Evolutionary conservation across 2,329 filamentous ascomycete genomes (phyloP).

Genomic region (Gaeumannomyces sp.): DNA sequence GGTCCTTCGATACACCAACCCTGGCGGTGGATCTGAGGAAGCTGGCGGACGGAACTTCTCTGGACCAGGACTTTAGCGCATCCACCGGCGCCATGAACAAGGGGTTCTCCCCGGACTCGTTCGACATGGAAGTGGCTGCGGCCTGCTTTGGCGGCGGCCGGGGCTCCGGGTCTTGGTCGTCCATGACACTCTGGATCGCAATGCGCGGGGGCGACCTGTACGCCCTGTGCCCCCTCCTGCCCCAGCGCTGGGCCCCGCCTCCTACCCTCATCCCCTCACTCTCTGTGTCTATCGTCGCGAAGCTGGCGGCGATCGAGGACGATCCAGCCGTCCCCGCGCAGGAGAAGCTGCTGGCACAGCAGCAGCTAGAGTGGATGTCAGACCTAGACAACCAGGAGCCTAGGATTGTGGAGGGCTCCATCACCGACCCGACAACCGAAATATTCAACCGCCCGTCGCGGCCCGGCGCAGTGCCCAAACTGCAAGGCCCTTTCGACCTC

Average conservation of each 20-base stretch:
- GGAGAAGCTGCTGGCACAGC: constrained; percentile 52
- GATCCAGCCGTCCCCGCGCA: constrained; percentile 46
- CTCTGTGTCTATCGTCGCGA: constrained; percentile 74
- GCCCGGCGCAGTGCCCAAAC: constrained; percentile 51
- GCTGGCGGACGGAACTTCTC: constrained; percentile 73
- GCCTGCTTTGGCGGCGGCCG: constrained; percentile 64
- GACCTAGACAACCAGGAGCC: constrained; percentile 60
- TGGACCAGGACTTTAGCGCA: constrained; percentile 77
- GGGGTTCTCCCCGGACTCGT: constrained; percentile 79
- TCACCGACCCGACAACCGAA: constrained; percentile 44
- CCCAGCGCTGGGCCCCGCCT: constrained; percentile 76
- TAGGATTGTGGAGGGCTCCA: constrained; percentile 41
- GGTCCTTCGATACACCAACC: constrained; percentile 78
- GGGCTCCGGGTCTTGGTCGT: constrained; percentile 76
- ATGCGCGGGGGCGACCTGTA: constrained; percentile 93
- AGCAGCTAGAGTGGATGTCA: constrained; percentile 63
- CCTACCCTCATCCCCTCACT: constrained; percentile 74
- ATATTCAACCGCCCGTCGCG: constrained; percentile 51
- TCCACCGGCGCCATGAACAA: constrained; percentile 68
- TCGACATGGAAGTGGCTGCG: constrained; percentile 91
- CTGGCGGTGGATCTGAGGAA: constrained; percentile 85
- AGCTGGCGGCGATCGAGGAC: constrained; percentile 57
- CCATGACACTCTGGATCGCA: constrained; percentile 96
- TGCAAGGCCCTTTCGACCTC: constrained; percentile 58
- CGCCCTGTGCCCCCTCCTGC: constrained; percentile 83